These are phyloP conservation scores for Fusarium hainanense DNA, from an alignment of 2,329 filamentous ascomycete genomes.

Conservation along the genomic window DNA sequence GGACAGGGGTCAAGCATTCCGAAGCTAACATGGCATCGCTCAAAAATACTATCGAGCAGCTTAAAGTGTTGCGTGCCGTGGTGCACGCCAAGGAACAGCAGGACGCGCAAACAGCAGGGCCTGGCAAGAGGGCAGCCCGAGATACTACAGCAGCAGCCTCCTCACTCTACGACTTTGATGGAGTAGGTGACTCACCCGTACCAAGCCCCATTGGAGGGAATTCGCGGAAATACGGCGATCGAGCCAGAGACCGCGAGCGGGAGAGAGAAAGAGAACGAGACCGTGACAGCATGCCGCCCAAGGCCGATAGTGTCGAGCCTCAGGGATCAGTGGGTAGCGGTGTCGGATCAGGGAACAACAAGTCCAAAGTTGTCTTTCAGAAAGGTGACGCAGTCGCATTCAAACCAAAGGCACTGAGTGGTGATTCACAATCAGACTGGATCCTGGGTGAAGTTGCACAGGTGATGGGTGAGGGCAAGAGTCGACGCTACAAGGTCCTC, in stretches of 20 bases:
- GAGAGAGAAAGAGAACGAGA: constrained; percentile 51
- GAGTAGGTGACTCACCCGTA: constrained; percentile 58
- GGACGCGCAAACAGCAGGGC: constrained; percentile 49
- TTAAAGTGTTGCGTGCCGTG: constrained; percentile 57
- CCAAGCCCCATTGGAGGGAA: constrained; percentile 56
- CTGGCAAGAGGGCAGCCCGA: constrained; percentile 45
- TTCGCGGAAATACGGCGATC: constrained; percentile 52
- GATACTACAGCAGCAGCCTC: constrained; percentile 47
- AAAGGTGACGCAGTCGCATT: constrained; percentile 75
- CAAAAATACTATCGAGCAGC: constrained; percentile 55
- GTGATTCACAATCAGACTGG: constrained; percentile 66
- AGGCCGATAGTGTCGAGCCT: constrained; percentile 67
- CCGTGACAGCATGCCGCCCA: constrained; percentile 61
- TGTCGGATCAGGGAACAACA: constrained; percentile 44
- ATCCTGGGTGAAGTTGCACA: constrained; percentile 83
- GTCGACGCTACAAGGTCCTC: constrained; percentile 80
- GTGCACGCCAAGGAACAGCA: constrained; percentile 57
- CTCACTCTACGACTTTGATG: constrained; percentile 59
- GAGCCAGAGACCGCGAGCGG: constrained; percentile 52
- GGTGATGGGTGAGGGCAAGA: constrained; percentile 80
- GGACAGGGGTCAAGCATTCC: constrained; percentile 56
- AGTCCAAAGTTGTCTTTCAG: constrained; percentile 66
- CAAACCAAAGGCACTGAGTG: constrained; percentile 65
- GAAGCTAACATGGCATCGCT: constrained; percentile 54
- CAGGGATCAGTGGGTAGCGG: constrained; percentile 56